These are phyloP conservation scores for Penicillium sp. DNA, from an alignment of 2,329 filamentous ascomycete genomes.

Conservation along the genomic window DNA sequence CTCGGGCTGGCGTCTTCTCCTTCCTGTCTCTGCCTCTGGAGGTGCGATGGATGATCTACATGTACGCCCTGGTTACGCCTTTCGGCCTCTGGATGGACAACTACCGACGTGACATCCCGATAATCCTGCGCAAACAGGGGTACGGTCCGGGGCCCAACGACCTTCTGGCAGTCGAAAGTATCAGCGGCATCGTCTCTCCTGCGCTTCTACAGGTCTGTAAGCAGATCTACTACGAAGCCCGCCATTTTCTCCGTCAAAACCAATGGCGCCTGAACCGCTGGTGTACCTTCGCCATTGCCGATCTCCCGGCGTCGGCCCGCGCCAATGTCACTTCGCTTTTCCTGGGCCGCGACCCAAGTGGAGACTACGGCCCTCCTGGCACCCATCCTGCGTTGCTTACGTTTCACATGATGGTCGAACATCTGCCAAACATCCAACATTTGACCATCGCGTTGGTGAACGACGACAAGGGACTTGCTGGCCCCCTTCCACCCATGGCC, in stretches of 20 bases:
- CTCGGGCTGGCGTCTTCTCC: not conserved
- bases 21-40: not conserved
- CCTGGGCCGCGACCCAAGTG: not conserved
- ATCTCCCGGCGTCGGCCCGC: not conserved
- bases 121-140: not conserved
- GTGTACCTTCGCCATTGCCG: not conserved
- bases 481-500: not conserved
- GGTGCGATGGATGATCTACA: not conserved
- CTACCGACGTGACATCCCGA: not conserved
- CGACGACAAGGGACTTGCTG: not conserved
- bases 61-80: not conserved
- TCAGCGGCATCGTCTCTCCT: not conserved
- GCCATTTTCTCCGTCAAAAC: not conserved
- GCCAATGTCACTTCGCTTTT: not conserved
- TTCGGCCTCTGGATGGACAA: slow-evolving; percentile 1
- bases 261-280: not conserved
- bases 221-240: not conserved
- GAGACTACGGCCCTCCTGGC: not conserved
- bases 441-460: not conserved
- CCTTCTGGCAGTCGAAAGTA: not conserved
- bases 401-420: not conserved
- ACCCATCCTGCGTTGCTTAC: no score
- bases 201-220: not conserved
- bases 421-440: not conserved
- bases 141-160: not conserved